Percentiles rank a stretch among this genome's conserved stretches.
phyloP scores from a whole-genome alignment of 2,329 filamentous ascomycete genomes.

The Aspergillus pseudotamarii region DNA sequence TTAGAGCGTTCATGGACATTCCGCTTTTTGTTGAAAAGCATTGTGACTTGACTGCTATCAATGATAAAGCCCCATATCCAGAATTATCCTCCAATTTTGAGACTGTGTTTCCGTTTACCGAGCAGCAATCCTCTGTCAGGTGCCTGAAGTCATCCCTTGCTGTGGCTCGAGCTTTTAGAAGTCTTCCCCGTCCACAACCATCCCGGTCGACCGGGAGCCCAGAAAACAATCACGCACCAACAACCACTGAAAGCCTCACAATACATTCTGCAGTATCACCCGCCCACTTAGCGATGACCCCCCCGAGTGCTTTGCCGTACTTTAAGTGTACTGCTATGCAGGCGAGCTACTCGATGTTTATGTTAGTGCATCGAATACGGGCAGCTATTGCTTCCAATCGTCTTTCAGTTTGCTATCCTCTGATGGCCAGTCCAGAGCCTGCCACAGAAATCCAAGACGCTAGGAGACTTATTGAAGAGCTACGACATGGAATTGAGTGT shows the following conservation, averaged over 20 bases:
- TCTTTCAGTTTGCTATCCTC: background rate
- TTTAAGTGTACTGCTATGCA: slow-evolving; percentile 11
- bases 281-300: background rate
- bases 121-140: slow-evolving; percentile 25
- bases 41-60: slow-evolving; percentile 26
- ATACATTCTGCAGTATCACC: no score
- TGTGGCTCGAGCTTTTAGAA: slow-evolving; percentile 18
- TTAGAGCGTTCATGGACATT: slow-evolving; percentile 28
- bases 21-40: slow-evolving; percentile 26
- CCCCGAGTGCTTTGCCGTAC: background rate
- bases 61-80: slow-evolving; percentile 10
- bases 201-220: background rate
- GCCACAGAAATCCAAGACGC: background rate
- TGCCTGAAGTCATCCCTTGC: slow-evolving; percentile 26
- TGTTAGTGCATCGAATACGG: background rate
- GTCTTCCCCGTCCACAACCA: slow-evolving; percentile 13
- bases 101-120: slow-evolving; percentile 23
- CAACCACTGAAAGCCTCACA: background rate
- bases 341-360: background rate
- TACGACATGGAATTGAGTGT: background rate
- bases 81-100: background rate
- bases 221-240: background rate
- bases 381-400: background rate
- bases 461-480: background rate
- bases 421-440: background rate